A percentile compares a stretch with the other conserved stretches of the same genome.
phyloP scores from a whole-genome alignment of 2,329 filamentous ascomycete species.

The Fusarium napiforme region DNA sequence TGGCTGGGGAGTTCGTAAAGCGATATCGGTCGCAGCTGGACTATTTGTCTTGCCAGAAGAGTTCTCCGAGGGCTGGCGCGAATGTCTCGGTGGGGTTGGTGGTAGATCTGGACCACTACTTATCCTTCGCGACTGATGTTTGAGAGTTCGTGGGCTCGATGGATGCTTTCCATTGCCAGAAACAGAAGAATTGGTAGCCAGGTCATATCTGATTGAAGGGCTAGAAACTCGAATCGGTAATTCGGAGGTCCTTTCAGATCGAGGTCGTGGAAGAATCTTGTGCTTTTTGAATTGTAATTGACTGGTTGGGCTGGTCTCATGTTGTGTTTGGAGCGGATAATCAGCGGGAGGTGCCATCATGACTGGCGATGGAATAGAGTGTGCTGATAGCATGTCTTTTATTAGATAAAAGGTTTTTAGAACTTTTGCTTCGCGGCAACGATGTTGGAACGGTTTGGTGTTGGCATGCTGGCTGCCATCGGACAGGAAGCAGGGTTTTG shows the following conservation, averaged over 20 bases:
- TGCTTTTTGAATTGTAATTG: constrained; percentile 59
- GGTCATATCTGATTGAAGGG: constrained; percentile 36
- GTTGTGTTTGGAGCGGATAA: constrained; percentile 42
- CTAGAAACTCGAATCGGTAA: constrained; percentile 39
- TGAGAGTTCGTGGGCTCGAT: constrained; percentile 53
- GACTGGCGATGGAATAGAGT: constrained; percentile 45
- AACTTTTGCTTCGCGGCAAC: constrained; percentile 40
- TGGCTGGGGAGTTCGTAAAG: constrained; percentile 53
- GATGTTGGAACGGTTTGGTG: constrained; percentile 26
- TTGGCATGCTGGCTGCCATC: constrained; percentile 44
- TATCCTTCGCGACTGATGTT: constrained; percentile 56
- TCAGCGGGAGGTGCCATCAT: constrained; percentile 49
- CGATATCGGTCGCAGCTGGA: constrained; percentile 53
- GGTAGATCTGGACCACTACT: constrained; percentile 63
- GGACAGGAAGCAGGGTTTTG: constrained; percentile 27
- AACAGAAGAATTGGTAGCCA: constrained; percentile 46
- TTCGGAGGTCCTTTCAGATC: constrained; percentile 41
- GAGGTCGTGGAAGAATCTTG: constrained; percentile 56
- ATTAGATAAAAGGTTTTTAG: constrained; percentile 14
- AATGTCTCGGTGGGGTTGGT: constrained; percentile 72
- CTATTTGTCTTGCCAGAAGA: constrained; percentile 58
- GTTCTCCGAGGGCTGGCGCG: constrained; percentile 65
- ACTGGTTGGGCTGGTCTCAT: constrained; percentile 43
- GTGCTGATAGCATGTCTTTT: constrained; percentile 46
- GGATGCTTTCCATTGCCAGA: constrained; percentile 47